phyloP scores from a whole-genome alignment of 2,329 filamentous ascomycete species.

The Colletotrichum sp. region DNA sequence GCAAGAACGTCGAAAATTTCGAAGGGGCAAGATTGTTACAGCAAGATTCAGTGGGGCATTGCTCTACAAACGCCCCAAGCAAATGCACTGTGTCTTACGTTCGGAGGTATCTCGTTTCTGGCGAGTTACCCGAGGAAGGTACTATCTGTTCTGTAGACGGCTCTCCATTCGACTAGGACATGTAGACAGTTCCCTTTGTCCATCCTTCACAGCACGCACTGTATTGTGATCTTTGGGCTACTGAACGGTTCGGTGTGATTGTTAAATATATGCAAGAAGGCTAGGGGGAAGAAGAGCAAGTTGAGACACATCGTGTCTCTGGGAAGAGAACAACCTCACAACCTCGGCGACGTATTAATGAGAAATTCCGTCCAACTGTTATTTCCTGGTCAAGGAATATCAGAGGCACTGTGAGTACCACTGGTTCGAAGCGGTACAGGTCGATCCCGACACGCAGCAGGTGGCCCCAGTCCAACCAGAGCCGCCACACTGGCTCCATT shows the following conservation, averaged over 20 bases:
- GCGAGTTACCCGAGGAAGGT: neutral
- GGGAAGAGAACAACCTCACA: neutral
- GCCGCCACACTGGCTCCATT: constrained; percentile 27
- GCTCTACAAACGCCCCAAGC: neutral
- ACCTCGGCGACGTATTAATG: neutral
- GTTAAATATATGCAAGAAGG: neutral
- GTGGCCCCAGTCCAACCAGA: constrained; percentile 27
- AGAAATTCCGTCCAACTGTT: neutral
- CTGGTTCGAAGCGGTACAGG: constrained; percentile 25
- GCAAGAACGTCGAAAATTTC: neutral
- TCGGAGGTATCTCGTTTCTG: neutral
- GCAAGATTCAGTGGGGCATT: neutral
- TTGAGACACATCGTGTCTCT: neutral
- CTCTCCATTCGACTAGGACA: neutral
- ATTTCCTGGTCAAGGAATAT: neutral
- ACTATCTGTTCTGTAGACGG: neutral
- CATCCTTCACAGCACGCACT: neutral
- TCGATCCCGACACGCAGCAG: constrained; percentile 27
- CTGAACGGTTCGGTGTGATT: neutral
- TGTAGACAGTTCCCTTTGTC: neutral
- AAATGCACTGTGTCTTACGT: neutral
- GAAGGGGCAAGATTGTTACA: neutral
- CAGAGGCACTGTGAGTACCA: constrained; percentile 29
- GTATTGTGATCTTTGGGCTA: too few relatives aligned
- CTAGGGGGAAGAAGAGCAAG: neutral